Evolutionary conservation across 352 stramenopile species (phyloP).

Genomic region (Phytophthora tentaculata): DNA sequence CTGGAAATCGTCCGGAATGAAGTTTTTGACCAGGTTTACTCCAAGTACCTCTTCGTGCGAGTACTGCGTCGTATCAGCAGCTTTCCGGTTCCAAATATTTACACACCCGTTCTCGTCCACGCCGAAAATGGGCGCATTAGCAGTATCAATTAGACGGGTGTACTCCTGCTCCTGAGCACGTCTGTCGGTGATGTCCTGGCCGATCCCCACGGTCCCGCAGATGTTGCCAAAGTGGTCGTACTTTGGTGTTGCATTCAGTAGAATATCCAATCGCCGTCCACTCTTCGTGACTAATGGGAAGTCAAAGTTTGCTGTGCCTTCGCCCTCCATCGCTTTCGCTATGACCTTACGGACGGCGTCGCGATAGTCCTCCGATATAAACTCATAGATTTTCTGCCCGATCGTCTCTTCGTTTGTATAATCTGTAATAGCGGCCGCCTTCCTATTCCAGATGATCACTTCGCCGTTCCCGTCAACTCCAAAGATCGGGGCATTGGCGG

Average conservation of each 20-base stretch:
- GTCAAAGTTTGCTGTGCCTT: conserved; percentile 71
- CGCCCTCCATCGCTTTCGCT: conserved; percentile 41
- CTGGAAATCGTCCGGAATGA: conserved; percentile 65
- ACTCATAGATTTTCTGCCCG: conserved; percentile 72
- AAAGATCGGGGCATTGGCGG: conserved; percentile 62
- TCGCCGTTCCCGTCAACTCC: conserved; percentile 70
- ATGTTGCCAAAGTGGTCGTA: conserved; percentile 74
- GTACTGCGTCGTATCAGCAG: conserved; percentile 83
- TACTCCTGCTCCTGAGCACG: conserved; percentile 72
- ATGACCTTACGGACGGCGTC: conserved; percentile 40
- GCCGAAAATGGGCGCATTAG: conserved; percentile 82
- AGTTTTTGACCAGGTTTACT: conserved; percentile 64
- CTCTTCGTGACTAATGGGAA: conserved; percentile 69
- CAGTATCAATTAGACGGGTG: conserved; percentile 44
- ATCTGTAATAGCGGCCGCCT: conserved; percentile 85
- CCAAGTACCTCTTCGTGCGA: conserved; percentile 80
- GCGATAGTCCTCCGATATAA: conserved; percentile 66
- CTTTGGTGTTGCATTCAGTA: conserved; percentile 64
- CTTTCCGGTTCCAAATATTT: conserved; percentile 86
- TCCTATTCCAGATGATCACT: conserved; percentile 90
- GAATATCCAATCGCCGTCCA: conserved; percentile 52
- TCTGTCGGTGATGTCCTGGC: conserved; percentile 79
- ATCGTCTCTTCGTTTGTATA: conserved; percentile 88
- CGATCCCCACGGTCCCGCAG: conserved; percentile 71
- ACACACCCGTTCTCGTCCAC: conserved; percentile 68